Evolutionary conservation across 2,329 filamentous ascomycete genomes (phyloP), one percentile per base, ranked within the genome.

Genomic region (Penicillium hesseltinei): DNA sequence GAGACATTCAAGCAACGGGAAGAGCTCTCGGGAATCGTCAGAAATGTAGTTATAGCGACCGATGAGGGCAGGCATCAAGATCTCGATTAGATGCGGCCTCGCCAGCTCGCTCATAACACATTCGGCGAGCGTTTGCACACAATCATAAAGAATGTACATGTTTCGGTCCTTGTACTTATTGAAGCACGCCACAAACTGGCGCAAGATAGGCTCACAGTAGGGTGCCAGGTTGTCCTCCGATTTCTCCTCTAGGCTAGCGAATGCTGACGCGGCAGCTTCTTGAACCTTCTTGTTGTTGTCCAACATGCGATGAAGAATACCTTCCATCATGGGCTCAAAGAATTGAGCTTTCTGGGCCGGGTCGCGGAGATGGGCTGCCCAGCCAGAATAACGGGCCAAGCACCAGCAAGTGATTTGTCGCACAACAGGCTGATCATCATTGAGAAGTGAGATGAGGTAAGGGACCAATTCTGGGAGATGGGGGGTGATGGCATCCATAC

Each of bases 401-500:
- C 94, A 95, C 94, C 94, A 99, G 76, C 94, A 99, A 25, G 93
- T 97, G 64, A 99, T 99, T 71, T 96, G 91, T 60, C 94, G 85
- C 38, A 99, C 93, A 15, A 97, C 89, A 15, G 94, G 91, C 74
- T 97, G 92, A 1, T 83, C 71, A 70, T 99, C 94, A 56, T 89
- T 85, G 36, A 99, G 82, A 0, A 97, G 83, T 8, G 89, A 88
- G 65, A 97, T 89, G 47, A 99, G 84, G 72, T 96, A 99, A 1
- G 91, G 90, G 2, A 97, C 87, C 40, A 99, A 82, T 71, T 96
- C 89, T 2, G 91, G 92, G 31, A 99, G 84, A 74, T 97, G 92
- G 51, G 92, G 94, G 46, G 88, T 88, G 51, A 99, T 92, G 21
- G 90, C 90, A 49, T 89, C 84, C 81, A 97, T 90, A 73, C 94